Conservation (phyloP, 176 grass and related monocot species). For the Ensete ventricosum region DNA sequence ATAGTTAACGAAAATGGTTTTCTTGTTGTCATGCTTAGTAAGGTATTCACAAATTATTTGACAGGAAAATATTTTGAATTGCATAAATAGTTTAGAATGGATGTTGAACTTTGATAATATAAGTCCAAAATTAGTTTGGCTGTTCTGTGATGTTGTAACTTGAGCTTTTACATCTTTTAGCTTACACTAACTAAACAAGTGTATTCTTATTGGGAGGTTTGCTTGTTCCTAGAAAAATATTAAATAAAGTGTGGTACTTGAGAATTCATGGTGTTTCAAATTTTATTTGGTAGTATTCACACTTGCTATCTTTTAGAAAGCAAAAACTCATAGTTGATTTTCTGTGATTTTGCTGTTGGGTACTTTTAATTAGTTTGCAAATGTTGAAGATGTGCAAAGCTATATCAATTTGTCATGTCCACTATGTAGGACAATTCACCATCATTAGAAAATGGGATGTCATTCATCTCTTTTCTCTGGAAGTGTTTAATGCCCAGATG, state of each 20-base stretch:
- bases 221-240: background rate
- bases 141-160: background rate
- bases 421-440: too few relatives aligned
- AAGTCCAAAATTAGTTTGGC: background rate
- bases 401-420: too few relatives aligned
- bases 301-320: background rate
- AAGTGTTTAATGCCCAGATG: too few relatives aligned
- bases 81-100: background rate
- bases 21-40: conserved; percentile 89
- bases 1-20: conserved; percentile 81
- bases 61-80: background rate
- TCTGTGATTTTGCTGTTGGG: too few relatives aligned
- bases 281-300: background rate
- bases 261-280: background rate
- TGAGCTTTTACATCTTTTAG: background rate
- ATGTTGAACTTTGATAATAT: background rate
- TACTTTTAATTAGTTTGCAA: too few relatives aligned
- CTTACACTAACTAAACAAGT: background rate
- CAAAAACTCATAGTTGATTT: too few relatives aligned
- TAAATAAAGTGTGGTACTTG: background rate
- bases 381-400: too few relatives aligned
- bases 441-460: too few relatives aligned
- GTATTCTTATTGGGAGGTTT: background rate
- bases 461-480: too few relatives aligned
- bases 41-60: conserved; percentile 36